phyloP scores from a whole-genome alignment of 257 asterid species.

The Nemophila menziesii region DNA sequence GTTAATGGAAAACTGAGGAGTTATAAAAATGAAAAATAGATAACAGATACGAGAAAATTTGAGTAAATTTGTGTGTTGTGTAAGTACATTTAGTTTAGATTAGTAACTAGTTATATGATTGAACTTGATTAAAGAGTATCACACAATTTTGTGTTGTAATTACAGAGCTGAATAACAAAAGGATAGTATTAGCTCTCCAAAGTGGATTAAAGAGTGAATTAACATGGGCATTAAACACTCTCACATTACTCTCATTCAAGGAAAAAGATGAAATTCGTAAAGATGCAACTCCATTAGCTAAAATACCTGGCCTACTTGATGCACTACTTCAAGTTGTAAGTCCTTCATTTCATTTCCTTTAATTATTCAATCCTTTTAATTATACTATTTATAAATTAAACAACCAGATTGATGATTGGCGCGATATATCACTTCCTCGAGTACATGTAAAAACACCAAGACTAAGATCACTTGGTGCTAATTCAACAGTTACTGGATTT shows the following conservation, averaged over 20 bases:
- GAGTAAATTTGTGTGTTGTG: no score
- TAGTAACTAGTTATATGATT: no score
- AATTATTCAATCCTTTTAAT: no score
- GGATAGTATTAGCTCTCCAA: constrained; percentile 94
- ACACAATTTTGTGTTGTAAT: constrained; percentile 6
- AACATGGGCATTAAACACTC: constrained; percentile 92
- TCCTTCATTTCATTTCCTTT: no score
- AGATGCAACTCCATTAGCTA: constrained; percentile 93
- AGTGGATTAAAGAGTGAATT: constrained; percentile 96
- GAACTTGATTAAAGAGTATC: no score
- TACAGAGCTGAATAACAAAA: constrained; percentile 87
- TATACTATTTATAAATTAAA: not conserved
- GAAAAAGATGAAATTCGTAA: constrained; percentile 94
- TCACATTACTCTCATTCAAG: constrained; percentile 84
- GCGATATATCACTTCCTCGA: constrained; percentile 84
- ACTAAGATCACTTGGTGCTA: constrained; percentile 56
- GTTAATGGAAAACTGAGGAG: no score
- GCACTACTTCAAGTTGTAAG: constrained; percentile 93
- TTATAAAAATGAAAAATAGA: no score
- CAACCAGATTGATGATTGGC: constrained; percentile 95
- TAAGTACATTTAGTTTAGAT: no score
- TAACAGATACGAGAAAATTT: no score
- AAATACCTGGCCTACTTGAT: constrained; percentile 89
- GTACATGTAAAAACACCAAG: constrained; percentile 67
- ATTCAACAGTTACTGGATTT: constrained; percentile 78